Evolutionary conservation across 2,329 filamentous ascomycete genomes (phyloP), one percentile per base, ranked within the genome.

Genomic region (Magnaporthiopsis poae): DNA sequence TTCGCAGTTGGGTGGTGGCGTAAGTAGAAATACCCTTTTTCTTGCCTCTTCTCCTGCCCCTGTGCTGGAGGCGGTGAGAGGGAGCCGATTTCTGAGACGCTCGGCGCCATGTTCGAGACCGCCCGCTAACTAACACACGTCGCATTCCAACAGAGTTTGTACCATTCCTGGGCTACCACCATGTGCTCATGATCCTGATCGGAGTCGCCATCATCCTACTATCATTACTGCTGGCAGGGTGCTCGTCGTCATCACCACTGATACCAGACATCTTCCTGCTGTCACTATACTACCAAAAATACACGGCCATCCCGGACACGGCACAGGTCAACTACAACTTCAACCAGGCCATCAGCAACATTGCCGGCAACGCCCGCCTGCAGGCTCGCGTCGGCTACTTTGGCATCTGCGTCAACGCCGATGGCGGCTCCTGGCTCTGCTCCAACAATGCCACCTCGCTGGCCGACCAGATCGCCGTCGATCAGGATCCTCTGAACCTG

Each of bases 181-280:
- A 99, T 86, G 90, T 98, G 71, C 86, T 99, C 77, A 99, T 99
- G 95, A 92, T 99, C 73, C 81, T 99, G 71, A 96, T 99, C 75
- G 93, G 91, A 66, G 82, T 97, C 68, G 87, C 93, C 62, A 96
- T 99, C 74, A 96, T 99, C 77, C 82, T 99, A 75, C 84, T 99
- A 71, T 98, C 95, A 72, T 86, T 99, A 70, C 81, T 99, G 73
- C 83, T 99, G 71, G 94, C 95, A 74, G 95, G 95, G 73, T 99
- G 95, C 79, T 98, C 95, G 5, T 98, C 94, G 12, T 96, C 94
- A 60, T 97, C 94, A 65, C 95, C 94, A 2, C 82, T 96, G 66
- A 97, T 99, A 72, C 95, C 95, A 33, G 88, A 89, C 75, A 98
- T 99, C 78, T 99, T 97, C 84, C 87, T 99, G 71, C 91, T 99